Base-by-base conservation (phyloP, 768 basidiomycete species). In the Lactarius indigo region DNA sequence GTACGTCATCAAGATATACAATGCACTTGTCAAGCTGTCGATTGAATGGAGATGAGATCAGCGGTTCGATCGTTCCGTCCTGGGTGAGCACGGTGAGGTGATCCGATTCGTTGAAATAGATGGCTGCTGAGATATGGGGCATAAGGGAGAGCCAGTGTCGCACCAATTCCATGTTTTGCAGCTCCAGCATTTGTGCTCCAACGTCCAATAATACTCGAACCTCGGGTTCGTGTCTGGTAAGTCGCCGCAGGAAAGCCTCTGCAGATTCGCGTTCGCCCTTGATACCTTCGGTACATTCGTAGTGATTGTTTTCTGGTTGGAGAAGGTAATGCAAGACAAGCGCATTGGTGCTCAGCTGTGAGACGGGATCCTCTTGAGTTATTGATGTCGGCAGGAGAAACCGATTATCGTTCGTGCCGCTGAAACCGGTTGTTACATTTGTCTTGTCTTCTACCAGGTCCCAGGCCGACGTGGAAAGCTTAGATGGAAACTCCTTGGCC, bases 131-230 rank as follows among this genome's bases (percentile, higher is more conserved):
- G 3, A 79, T 68, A 30, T 75, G 66, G 1, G 67, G 62, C 3
- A 54, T 72, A 30, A 67, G 62, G 30, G 58, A 41, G 5, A 86
- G 72, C 85, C 85, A 86, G 1, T 69, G 50, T n/a, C 61, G 42
- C 2, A 76, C 82, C 5, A 86, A 61, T 23, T 81, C 74, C 1
- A 69, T 35, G 64, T 84, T 86, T 23, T 76, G 72, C 62, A 84
- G 74, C 52, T 86, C 84, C 9, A 86, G 72, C 74, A 86, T 82
- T 65, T 86, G 84, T 0, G 84, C 84, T 3, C 84, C 85, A 6
- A 86, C 84, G 57, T 86, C 84, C 23, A 86, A 72, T 23, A 86
- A 72, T 3, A 85, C 83, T 26, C 77, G 77, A 28, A 85, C 75
- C 20, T 75, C 72, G 5, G 79, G 80, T 1, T 61, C 59, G 64